Conservation (phyloP, 495 filamentous ascomycete species). For the Hyaloscypha variabilis region DNA sequence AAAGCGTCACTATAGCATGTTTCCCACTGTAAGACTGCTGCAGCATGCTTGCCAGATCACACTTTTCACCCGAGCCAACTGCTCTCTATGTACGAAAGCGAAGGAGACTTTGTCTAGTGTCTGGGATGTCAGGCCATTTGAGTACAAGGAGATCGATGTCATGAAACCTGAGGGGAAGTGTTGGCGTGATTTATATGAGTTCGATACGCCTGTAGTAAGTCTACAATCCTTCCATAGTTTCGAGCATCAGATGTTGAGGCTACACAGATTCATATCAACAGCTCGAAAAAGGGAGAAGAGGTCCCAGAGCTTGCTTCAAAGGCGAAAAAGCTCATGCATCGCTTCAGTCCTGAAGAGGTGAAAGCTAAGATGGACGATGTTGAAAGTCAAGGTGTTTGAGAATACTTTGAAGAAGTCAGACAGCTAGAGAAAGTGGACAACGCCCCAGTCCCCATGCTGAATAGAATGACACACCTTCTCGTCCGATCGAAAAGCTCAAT, state of each 20-base stretch:
- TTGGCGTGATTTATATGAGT: constrained; percentile 86
- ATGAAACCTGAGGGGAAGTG: constrained; percentile 62
- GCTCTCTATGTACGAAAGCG: constrained; percentile 77
- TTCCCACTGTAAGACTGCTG: constrained; percentile 23
- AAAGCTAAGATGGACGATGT: constrained; percentile 68
- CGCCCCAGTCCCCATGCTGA: no score
- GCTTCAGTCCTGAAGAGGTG: constrained; percentile 72
- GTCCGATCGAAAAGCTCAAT: no score
- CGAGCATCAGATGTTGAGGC: constrained; percentile 3
- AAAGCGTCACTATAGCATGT: constrained; percentile 21
- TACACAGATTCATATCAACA: constrained; percentile 67
- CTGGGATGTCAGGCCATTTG: constrained; percentile 69
- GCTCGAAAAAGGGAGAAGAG: constrained; percentile 47
- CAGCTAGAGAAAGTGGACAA: no score
- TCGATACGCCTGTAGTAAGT: constrained; percentile 83
- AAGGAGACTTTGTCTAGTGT: constrained; percentile 71
- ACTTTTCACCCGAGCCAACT: constrained; percentile 79
- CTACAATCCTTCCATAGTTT: background rate
- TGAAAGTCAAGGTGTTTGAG: constrained; percentile 35
- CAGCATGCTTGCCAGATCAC: constrained; percentile 69
- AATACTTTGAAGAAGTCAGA: no score
- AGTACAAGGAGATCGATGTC: constrained; percentile 80
- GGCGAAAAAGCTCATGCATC: constrained; percentile 81
- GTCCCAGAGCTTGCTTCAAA: constrained; percentile 55
- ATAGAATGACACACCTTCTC: no score